phyloP scores from a whole-genome alignment of 164 flowering plant genomes.

The Houttuynia cordata region DNA sequence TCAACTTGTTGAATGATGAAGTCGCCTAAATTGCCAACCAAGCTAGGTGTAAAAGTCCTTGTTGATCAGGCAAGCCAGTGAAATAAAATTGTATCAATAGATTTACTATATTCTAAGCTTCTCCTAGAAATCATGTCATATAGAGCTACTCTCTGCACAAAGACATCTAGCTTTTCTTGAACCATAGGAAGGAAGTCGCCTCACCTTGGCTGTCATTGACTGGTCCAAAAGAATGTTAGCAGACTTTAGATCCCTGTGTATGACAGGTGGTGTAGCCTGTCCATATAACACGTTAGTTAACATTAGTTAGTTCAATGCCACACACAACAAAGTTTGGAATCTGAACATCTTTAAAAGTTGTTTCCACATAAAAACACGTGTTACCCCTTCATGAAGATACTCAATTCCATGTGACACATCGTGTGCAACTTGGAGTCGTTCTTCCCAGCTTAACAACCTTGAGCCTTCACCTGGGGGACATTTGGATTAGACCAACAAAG shows the following conservation, averaged over 20 bases:
- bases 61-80: too few relatives aligned
- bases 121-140: not conserved
- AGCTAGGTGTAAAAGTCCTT: too few relatives aligned
- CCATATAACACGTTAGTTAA: slow-evolving; percentile 9
- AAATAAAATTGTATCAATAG: too few relatives aligned
- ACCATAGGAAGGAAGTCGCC: not conserved
- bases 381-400: slow-evolving; percentile 99
- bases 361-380: not conserved
- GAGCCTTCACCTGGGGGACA: slow-evolving; percentile 37
- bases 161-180: not conserved
- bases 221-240: slow-evolving; percentile 80
- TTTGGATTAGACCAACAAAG: not conserved
- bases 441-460: slow-evolving; percentile 67
- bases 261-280: slow-evolving; percentile 96
- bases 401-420: slow-evolving; percentile 95
- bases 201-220: slow-evolving; percentile 88
- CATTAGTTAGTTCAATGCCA: not conserved
- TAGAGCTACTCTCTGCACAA: not conserved
- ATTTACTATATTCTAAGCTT: too few relatives aligned
- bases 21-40: too few relatives aligned
- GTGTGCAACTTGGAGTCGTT: slow-evolving; percentile 80
- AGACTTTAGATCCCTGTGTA: slow-evolving; percentile 94
- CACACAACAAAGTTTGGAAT: not conserved
- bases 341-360: too few relatives aligned
- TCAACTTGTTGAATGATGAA: too few relatives aligned